These are phyloP conservation scores for Monilinia vaccinii-corymbosi DNA, from an alignment of 2,329 filamentous ascomycete species.

Conservation along the genomic window DNA sequence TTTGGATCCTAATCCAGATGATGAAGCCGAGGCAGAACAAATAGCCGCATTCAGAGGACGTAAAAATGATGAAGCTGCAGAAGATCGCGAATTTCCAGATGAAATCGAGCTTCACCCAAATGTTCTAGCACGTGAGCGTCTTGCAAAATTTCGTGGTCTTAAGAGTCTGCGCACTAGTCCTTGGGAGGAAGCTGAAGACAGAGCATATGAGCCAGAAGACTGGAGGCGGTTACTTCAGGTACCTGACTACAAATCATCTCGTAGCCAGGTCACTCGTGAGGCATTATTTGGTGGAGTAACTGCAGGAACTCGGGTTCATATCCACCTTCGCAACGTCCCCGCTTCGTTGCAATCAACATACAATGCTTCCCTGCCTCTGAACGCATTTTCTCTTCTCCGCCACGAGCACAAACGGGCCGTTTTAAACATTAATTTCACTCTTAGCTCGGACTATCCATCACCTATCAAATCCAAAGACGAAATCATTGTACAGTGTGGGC, in stretches of 20 bases:
- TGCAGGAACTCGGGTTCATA: constrained; percentile 72
- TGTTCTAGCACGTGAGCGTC: constrained; percentile 73
- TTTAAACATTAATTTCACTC: constrained; percentile 80
- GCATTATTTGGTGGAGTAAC: constrained; percentile 80
- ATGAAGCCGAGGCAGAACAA: constrained; percentile 69
- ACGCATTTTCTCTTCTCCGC: constrained; percentile 76
- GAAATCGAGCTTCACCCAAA: constrained; percentile 91
- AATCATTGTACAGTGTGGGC: constrained; percentile 82
- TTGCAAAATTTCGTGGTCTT: constrained; percentile 79
- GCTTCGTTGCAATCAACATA: constrained; percentile 43
- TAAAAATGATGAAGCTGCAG: constrained; percentile 71
- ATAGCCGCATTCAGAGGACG: constrained; percentile 72
- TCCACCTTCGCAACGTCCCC: constrained; percentile 60
- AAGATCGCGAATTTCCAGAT: constrained; percentile 93
- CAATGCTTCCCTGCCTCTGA: constrained; percentile 50
- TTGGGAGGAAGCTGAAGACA: constrained; percentile 86
- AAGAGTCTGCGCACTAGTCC: constrained; percentile 82
- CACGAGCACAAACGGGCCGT: constrained; percentile 93
- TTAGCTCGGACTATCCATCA: constrained; percentile 65
- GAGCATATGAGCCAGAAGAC: constrained; percentile 76
- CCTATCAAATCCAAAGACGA: constrained; percentile 89
- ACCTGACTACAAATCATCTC: constrained; percentile 80
- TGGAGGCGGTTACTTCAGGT: constrained; percentile 82
- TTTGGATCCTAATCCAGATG: constrained; percentile 63
- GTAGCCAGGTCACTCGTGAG: constrained; percentile 68